Conservation (phyloP, 1,139 yeast species). For the Diutina ranongensis region DNA sequence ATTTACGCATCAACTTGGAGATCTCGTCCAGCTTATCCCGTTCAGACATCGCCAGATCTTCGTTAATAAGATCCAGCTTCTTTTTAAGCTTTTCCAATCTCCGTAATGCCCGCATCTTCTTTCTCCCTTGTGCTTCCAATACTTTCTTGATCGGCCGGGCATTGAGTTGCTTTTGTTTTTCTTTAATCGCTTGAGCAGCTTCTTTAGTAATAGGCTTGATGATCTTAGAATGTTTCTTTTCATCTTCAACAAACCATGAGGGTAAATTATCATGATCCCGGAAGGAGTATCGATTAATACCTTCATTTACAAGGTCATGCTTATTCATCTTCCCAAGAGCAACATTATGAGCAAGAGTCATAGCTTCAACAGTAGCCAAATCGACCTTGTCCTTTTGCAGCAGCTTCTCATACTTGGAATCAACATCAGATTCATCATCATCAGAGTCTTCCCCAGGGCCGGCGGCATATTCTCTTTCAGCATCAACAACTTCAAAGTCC, state of each 20-base stretch:
- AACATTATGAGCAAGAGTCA: constrained; percentile 94
- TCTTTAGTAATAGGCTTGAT: constrained; percentile 92
- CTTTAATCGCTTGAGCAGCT: constrained; percentile 86
- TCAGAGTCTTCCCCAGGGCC: constrained; percentile 29
- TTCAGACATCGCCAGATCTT: constrained; percentile 78
- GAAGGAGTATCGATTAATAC: constrained; percentile 84
- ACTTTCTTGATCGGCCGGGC: constrained; percentile 98
- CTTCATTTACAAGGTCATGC: constrained; percentile 80
- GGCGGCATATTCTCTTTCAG: constrained; percentile 10
- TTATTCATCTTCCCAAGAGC: constrained; percentile 82
- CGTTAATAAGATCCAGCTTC: constrained; percentile 88
- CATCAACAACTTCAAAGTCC: constrained; percentile 15
- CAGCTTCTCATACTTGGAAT: constrained; percentile 8
- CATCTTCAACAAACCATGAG: constrained; percentile 93
- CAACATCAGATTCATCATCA: constrained; percentile 26
- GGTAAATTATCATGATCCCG: constrained; percentile 87
- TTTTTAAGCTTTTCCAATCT: constrained; percentile 84
- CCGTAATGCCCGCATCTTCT: constrained; percentile 85
- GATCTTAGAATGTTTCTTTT: constrained; percentile 72
- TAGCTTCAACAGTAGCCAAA: constrained; percentile 68
- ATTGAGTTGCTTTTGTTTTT: constrained; percentile 78
- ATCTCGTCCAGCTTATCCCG: constrained; percentile 92
- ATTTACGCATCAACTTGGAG: constrained; percentile 70
- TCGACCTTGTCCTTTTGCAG: neutral
- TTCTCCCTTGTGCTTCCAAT: constrained; percentile 92